Percentiles rank a stretch among this genome's conserved stretches.
Conservation (phyloP, 345 rosid species). For the Bretschneidera sinensis region DNA sequence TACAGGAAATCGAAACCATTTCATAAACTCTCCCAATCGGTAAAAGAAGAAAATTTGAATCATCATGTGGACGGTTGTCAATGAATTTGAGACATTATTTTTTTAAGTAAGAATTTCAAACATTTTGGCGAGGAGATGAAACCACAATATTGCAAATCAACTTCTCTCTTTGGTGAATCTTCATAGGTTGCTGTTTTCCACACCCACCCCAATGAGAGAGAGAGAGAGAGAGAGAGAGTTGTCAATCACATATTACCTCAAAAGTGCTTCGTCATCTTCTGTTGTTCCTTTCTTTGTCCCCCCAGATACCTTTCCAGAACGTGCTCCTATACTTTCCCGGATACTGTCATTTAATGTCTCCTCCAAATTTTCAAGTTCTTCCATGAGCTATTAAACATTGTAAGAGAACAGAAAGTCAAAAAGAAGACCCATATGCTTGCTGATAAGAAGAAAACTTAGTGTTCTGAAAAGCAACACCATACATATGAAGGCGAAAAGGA, state of each 20-base stretch:
- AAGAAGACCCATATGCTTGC: background rate
- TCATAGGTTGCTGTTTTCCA: constrained; percentile 7
- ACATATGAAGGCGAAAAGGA: background rate
- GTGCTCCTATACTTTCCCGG: constrained; percentile 87
- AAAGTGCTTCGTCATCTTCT: constrained; percentile 59
- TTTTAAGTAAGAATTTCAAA: too few species aligned
- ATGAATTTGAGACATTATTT: too few species aligned
- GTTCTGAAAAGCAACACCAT: background rate
- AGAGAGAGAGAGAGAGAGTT: background rate
- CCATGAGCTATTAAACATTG: constrained; percentile 51
- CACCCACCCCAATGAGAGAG: constrained; percentile 1
- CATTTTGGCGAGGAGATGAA: constrained; percentile 6
- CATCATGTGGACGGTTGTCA: background rate
- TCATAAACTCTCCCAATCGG: too few species aligned
- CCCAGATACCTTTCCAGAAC: constrained; percentile 41
- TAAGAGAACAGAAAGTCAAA: background rate
- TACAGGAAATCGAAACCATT: too few species aligned
- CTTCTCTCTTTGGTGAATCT: background rate
- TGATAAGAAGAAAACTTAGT: constrained; percentile 7
- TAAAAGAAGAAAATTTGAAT: too few species aligned
- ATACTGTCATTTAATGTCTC: constrained; percentile 94
- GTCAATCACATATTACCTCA: constrained; percentile 40
- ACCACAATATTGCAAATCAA: background rate
- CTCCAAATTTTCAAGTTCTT: constrained; percentile 95
- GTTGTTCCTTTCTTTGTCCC: constrained; percentile 52